A percentile compares a stretch with the other conserved stretches of the same genome.
Conservation (phyloP, 768 basidiomycete genomes). For the Mycena amicta region DNA sequence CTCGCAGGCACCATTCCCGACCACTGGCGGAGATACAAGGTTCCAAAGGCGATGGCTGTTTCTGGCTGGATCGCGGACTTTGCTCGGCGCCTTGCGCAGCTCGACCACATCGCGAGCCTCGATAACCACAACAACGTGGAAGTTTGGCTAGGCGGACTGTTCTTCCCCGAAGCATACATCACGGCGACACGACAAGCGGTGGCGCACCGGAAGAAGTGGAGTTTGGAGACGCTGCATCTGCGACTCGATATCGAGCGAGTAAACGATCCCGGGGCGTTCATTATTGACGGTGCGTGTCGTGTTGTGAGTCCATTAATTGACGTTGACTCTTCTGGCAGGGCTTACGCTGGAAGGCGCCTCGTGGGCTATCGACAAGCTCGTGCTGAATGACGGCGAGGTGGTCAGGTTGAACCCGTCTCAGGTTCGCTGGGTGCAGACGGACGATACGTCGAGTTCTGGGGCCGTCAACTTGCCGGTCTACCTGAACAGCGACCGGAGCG, state of each 20-base stretch:
- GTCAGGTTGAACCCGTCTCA: slow-evolving; percentile 80
- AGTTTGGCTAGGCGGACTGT: slow-evolving; percentile 92
- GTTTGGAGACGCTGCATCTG: slow-evolving; percentile 84
- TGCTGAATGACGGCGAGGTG: slow-evolving; percentile 85
- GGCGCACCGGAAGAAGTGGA: slow-evolving; percentile 90
- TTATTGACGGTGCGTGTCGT: slow-evolving; percentile 77
- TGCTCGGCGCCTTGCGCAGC: slow-evolving; percentile 76
- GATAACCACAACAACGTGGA: slow-evolving; percentile 70
- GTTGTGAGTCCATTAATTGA: slow-evolving; percentile 6
- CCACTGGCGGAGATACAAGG: slow-evolving; percentile 91
- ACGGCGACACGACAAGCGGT: slow-evolving; percentile 96
- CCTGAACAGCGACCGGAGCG: slow-evolving; percentile 85
- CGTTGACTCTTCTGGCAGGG: slow-evolving; percentile 51
- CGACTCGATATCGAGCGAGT: slow-evolving; percentile 81
- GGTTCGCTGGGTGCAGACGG: slow-evolving; percentile 79
- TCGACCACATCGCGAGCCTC: slow-evolving; percentile 68
- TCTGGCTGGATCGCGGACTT: slow-evolving; percentile 87
- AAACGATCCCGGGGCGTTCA: slow-evolving; percentile 78
- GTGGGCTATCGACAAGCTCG: slow-evolving; percentile 68
- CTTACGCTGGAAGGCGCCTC: slow-evolving; percentile 85
- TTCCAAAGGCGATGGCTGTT: slow-evolving; percentile 78
- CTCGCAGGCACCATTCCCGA: slow-evolving; percentile 78
- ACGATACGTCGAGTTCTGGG: slow-evolving; percentile 39
- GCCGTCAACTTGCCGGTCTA: slow-evolving; percentile 89
- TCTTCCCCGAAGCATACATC: slow-evolving; percentile 96